Conservation (phyloP, 352 stramenopile genomes). For the Thraustochytrium striatum region DNA sequence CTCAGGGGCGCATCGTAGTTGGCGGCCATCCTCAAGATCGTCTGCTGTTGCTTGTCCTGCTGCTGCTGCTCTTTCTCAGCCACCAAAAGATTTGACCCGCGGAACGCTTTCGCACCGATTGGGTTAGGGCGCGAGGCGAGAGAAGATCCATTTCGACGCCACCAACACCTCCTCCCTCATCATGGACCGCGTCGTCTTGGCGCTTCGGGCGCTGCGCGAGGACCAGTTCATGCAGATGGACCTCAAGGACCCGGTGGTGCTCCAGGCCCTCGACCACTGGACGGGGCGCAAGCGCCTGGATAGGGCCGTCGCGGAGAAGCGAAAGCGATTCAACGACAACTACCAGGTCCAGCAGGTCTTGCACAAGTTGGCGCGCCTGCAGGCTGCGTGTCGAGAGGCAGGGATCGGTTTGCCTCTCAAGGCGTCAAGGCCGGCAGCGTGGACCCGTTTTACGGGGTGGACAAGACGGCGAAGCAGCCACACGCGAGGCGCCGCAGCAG, state of each 20-base stretch:
- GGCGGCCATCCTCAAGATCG: background rate
- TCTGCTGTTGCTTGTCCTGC: background rate
- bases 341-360: slow-evolving; percentile 19
- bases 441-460: slow-evolving; percentile 15
- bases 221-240: slow-evolving; percentile 30
- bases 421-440: slow-evolving; percentile 20
- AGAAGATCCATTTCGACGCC: background rate
- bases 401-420: slow-evolving; percentile 30
- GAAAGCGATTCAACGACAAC: slow-evolving; percentile 18
- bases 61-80: background rate
- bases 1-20: slow-evolving; percentile 26
- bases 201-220: slow-evolving; percentile 14
- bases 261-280: slow-evolving; percentile 33
- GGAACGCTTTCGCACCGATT: background rate
- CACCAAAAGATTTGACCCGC: background rate
- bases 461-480: background rate
- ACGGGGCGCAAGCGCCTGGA: background rate
- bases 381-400: background rate
- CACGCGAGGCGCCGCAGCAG: background rate
- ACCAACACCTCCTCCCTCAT: background rate
- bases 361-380: slow-evolving; percentile 3
- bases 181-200: slow-evolving; percentile 16
- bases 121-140: background rate
- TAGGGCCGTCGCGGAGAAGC: background rate
- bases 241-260: background rate